phyloP scores from a whole-genome alignment of 176 grass and related monocot species.

The Tillandsia leiboldiana region DNA sequence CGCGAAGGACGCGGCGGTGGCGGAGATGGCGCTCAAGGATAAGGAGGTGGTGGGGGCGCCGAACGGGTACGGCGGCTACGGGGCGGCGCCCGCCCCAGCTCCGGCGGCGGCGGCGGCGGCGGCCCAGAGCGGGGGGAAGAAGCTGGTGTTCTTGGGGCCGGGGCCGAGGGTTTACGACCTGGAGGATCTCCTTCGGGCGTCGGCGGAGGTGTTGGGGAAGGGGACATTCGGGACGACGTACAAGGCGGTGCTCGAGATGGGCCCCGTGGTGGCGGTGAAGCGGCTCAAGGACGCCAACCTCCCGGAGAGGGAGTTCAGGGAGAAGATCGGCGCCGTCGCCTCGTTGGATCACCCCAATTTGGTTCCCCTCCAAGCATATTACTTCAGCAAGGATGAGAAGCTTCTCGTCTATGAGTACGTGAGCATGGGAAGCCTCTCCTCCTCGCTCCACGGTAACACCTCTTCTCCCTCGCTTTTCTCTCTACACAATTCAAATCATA shows the following conservation, averaged over 20 bases:
- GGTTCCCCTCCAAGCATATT: slow-evolving; percentile 49
- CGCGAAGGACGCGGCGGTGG: neutral
- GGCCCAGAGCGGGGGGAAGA: slow-evolving; percentile 25
- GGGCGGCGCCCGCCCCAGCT: slow-evolving; percentile 3
- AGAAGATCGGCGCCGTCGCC: slow-evolving; percentile 28
- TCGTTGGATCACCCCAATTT: slow-evolving; percentile 42
- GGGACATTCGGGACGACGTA: slow-evolving; percentile 59
- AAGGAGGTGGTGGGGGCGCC: slow-evolving; percentile 17
- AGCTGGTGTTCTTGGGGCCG: slow-evolving; percentile 60
- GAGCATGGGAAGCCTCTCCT: slow-evolving; percentile 52
- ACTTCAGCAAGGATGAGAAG: slow-evolving; percentile 74
- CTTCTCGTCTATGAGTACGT: slow-evolving; percentile 78
- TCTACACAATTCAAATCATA: neutral
- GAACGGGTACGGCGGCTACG: slow-evolving; percentile 4
- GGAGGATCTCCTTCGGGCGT: slow-evolving; percentile 67
- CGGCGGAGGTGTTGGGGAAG: slow-evolving; percentile 71
- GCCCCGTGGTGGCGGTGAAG: slow-evolving; percentile 52
- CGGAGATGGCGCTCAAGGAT: slow-evolving; percentile 14
- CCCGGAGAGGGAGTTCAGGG: slow-evolving; percentile 49
- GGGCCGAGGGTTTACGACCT: slow-evolving; percentile 54
- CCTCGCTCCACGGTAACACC: slow-evolving; percentile 45
- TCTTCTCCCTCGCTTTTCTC: slow-evolving; percentile 2
- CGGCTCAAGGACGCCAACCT: slow-evolving; percentile 50
- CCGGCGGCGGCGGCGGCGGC: neutral
- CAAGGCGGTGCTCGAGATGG: slow-evolving; percentile 67